Percentiles rank a stretch among this genome's conserved stretches.
Evolutionary conservation across 2,329 filamentous ascomycete species (phyloP).

Genomic region (Fusarium sterilihyphosum): DNA sequence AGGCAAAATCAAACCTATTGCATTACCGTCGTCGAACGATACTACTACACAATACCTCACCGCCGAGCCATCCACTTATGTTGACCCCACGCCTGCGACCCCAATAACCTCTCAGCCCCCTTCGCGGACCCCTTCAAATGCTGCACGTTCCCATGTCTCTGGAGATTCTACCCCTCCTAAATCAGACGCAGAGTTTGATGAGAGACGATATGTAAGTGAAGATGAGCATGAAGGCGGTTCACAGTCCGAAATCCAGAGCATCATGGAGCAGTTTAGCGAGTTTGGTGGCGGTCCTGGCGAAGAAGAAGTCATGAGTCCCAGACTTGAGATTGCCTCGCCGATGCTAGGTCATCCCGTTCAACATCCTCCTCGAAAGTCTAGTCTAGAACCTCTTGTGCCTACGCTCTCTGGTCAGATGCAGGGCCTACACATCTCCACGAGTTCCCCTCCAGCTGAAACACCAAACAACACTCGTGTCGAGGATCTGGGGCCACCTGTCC

Average conservation of each 20-base stretch:
- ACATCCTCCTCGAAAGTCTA: conserved; percentile 86
- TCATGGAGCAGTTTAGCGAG: conserved; percentile 95
- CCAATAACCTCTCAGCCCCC: conserved; percentile 64
- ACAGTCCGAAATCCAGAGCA: conserved; percentile 90
- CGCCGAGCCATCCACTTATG: conserved; percentile 59
- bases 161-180: conserved; percentile 62
- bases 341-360: conserved; percentile 72
- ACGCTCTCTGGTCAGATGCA: conserved; percentile 60
- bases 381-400: conserved; percentile 76
- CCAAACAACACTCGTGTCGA: conserved; percentile 52
- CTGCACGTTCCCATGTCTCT: conserved; percentile 59
- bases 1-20: conserved; percentile 59
- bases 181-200: conserved; percentile 65
- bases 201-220: conserved; percentile 66
- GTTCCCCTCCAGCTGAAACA: conserved; percentile 52
- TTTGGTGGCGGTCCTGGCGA: conserved; percentile 75
- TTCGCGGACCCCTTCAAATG: conserved; percentile 67
- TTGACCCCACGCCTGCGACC: conserved; percentile 68
- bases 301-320: conserved; percentile 92
- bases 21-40: conserved; percentile 50
- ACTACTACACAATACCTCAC: conserved; percentile 56
- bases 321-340: conserved; percentile 83
- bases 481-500: conserved; percentile 66
- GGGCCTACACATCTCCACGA: conserved; percentile 52
- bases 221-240: conserved; percentile 75